Evolutionary conservation across 2,329 filamentous ascomycete genomes (phyloP).

Genomic region (Aspergillus versicolor): DNA sequence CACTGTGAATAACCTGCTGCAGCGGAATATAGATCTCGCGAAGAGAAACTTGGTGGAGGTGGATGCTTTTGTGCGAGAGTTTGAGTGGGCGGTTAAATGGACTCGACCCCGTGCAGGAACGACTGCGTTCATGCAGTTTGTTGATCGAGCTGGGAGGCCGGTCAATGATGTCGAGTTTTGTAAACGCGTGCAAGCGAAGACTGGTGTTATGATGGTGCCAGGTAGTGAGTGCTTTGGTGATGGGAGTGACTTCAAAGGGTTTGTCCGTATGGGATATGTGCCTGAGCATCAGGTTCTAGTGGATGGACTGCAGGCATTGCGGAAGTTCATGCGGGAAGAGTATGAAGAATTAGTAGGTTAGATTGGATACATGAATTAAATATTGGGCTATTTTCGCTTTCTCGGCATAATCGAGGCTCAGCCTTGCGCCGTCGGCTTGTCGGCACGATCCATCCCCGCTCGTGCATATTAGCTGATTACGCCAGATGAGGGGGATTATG

Average conservation of each 20-base stretch:
- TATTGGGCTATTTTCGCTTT: too few relatives aligned
- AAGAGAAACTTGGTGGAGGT: constrained; percentile 66
- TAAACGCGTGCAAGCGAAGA: constrained; percentile 62
- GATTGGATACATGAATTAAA: too few relatives aligned
- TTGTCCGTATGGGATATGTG: constrained; percentile 72
- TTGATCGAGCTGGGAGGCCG: constrained; percentile 50
- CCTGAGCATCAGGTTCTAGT: constrained; percentile 66
- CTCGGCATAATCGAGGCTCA: too few relatives aligned
- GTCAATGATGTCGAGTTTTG: constrained; percentile 71
- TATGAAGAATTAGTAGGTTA: constrained; percentile 35
- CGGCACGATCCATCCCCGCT: too few relatives aligned
- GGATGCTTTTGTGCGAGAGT: constrained; percentile 64
- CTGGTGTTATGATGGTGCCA: constrained; percentile 67
- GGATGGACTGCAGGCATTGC: constrained; percentile 58
- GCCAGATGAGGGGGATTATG: too few relatives aligned
- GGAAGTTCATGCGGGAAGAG: constrained; percentile 53
- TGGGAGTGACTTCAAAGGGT: constrained; percentile 65
- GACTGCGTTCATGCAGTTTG: constrained; percentile 74
- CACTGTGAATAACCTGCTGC: constrained; percentile 62
- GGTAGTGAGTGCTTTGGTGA: constrained; percentile 70
- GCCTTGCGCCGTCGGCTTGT: too few relatives aligned
- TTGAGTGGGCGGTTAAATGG: constrained; percentile 67
- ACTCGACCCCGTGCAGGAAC: constrained; percentile 75
- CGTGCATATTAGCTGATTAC: too few relatives aligned
- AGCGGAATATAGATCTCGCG: constrained; percentile 65